Evolutionary conservation across 768 basidiomycete species (phyloP).

Genomic region (Serpula lacrymans): DNA sequence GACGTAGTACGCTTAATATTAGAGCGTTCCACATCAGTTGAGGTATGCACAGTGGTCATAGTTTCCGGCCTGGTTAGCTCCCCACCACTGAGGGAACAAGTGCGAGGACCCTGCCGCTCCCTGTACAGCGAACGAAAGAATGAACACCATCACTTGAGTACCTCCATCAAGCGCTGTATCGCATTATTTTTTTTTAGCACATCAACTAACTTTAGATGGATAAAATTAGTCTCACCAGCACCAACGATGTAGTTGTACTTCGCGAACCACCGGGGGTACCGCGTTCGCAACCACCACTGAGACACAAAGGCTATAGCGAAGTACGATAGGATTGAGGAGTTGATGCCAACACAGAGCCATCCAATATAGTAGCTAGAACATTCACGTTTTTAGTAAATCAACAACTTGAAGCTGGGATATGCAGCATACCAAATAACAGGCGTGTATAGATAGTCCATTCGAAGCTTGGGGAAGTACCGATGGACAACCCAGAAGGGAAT

Average conservation of each 20-base stretch:
- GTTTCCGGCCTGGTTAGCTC: constrained; percentile 50
- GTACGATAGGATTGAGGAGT: constrained; percentile 39
- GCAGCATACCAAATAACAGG: constrained; percentile 39
- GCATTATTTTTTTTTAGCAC: not conserved
- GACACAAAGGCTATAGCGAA: constrained; percentile 43
- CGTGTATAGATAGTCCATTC: constrained; percentile 46
- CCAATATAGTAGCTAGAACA: constrained; percentile 48
- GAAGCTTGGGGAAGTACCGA: constrained; percentile 40
- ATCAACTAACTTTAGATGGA: too few species aligned
- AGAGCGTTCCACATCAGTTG: constrained; percentile 7
- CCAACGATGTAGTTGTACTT: constrained; percentile 35
- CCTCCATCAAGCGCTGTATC: constrained; percentile 33
- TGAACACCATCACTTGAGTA: constrained; percentile 52
- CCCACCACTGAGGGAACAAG: constrained; percentile 57
- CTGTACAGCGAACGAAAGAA: constrained; percentile 48
- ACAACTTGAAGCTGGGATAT: not conserved
- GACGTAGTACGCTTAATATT: too few species aligned
- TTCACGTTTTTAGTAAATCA: not conserved
- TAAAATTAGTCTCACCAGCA: constrained; percentile 37
- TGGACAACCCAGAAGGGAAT: constrained; percentile 52
- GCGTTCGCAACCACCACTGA: constrained; percentile 45
- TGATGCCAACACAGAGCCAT: constrained; percentile 49
- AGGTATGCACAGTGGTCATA: constrained; percentile 24
- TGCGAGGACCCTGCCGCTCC: constrained; percentile 48
- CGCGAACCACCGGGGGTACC: constrained; percentile 45